Conservation (phyloP, 352 stramenopile species). For the Phytophthora pseudosyringae region DNA sequence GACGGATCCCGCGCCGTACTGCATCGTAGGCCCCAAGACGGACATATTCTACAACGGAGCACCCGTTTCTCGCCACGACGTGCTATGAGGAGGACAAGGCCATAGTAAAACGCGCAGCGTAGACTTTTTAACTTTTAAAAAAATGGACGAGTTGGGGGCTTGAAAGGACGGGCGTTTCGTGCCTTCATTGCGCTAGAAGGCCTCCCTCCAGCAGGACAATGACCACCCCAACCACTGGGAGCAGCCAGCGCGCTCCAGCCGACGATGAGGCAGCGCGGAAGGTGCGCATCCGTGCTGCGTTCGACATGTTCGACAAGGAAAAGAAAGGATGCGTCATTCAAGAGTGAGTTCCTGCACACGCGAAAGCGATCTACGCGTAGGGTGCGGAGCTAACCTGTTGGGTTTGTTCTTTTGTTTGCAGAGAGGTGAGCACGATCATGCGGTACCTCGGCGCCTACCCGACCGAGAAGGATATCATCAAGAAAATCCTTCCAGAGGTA, state of each 20-base stretch:
- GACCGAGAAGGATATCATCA: constrained; percentile 91
- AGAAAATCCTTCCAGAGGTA: constrained; percentile 91
- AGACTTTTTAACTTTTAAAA: neutral
- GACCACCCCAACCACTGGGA: constrained; percentile 43
- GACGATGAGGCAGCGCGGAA: constrained; percentile 58
- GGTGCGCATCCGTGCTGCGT: constrained; percentile 78
- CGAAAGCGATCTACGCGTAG: no score
- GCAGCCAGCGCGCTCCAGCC: constrained; percentile 42
- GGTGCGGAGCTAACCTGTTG: no score
- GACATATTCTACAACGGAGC: constrained; percentile 34
- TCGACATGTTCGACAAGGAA: constrained; percentile 94
- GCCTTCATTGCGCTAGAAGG: constrained; percentile 20
- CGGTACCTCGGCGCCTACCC: constrained; percentile 90
- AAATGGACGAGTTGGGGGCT: neutral
- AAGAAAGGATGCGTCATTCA: constrained; percentile 91
- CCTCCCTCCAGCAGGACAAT: constrained; percentile 33
- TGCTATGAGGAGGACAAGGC: constrained; percentile 4
- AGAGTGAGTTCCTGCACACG: constrained; percentile 45
- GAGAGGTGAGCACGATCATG: constrained; percentile 92
- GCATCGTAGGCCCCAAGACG: constrained; percentile 24
- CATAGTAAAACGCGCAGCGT: no score
- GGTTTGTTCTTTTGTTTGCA: constrained; percentile 21
- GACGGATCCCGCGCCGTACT: constrained; percentile 25
- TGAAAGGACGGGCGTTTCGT: constrained; percentile 21
- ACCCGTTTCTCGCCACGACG: constrained; percentile 18